These are phyloP conservation scores for Pseudisothecium myosuroides DNA, from an alignment of 225 moss, liverwort and hornwort species.

Conservation along the genomic window DNA sequence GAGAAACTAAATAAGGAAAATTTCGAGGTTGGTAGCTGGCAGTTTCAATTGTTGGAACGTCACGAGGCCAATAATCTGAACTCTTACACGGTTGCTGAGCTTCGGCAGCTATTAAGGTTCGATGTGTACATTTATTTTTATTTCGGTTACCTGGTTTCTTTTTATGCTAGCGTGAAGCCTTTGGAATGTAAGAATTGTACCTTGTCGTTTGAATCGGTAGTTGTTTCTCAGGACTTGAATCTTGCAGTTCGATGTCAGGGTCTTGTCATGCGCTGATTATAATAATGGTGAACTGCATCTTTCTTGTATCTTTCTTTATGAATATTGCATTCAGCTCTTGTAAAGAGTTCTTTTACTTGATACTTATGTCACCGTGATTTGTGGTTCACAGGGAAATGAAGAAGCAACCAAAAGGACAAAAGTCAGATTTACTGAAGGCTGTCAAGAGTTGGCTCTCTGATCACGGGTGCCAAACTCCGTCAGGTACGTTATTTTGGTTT, in stretches of 20 bases:
- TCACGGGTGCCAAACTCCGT: slow-evolving; percentile 9
- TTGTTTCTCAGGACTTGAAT: neutral
- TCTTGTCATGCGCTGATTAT: neutral
- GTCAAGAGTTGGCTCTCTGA: slow-evolving; percentile 64
- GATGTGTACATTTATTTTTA: neutral
- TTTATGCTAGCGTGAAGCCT: neutral
- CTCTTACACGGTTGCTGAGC: slow-evolving; percentile 45
- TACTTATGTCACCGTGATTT: neutral
- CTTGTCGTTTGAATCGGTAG: neutral
- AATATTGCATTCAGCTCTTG: neutral
- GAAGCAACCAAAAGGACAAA: slow-evolving; percentile 60
- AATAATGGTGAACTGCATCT: neutral
- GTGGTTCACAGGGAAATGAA: slow-evolving; percentile 44
- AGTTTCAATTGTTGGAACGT: slow-evolving; percentile 37
- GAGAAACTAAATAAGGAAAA: slow-evolving; percentile 31
- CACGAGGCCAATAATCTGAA: slow-evolving; percentile 26
- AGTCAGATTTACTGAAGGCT: slow-evolving; percentile 59
- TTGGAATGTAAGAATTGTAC: neutral
- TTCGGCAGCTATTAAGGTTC: slow-evolving; percentile 42
- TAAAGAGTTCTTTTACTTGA: neutral
- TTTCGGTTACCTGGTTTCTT: neutral
- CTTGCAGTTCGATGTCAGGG: neutral
- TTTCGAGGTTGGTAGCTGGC: slow-evolving; percentile 33
- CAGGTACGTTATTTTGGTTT: slow-evolving; percentile 1
- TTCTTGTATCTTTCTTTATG: neutral